A percentile compares a stretch with the other conserved stretches of the same genome.
Conservation (phyloP, 2,329 filamentous ascomycete genomes). For the Meredithiella fracta region DNA sequence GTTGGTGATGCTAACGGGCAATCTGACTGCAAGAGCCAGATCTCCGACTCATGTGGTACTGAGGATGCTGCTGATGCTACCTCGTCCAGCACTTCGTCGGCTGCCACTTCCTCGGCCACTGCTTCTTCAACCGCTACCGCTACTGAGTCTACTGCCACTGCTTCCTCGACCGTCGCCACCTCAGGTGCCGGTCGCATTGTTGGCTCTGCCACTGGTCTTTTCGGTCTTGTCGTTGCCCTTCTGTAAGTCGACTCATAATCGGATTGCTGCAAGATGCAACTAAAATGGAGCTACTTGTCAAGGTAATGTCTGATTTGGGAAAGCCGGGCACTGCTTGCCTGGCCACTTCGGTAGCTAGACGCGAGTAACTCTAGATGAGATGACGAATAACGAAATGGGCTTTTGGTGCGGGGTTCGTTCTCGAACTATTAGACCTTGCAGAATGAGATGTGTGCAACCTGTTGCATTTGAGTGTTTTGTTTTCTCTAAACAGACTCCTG, state of each 20-base stretch:
- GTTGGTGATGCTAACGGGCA: constrained; percentile 28
- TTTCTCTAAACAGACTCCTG: neutral
- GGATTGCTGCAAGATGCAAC: neutral
- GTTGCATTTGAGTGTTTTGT: neutral
- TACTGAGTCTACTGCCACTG: constrained; percentile 14
- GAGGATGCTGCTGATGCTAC: constrained; percentile 18
- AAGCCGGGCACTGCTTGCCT: neutral
- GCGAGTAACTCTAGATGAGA: neutral
- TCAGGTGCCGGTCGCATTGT: constrained; percentile 14
- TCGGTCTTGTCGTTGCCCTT: constrained; percentile 19
- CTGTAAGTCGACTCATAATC: constrained; percentile 4
- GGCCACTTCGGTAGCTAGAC: neutral
- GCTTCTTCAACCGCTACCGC: constrained; percentile 18
- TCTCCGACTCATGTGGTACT: constrained; percentile 31
- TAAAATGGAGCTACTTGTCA: too few relatives aligned
- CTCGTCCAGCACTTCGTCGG: constrained; percentile 19
- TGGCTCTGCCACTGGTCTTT: constrained; percentile 24
- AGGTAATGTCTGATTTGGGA: neutral
- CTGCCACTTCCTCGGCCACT: constrained; percentile 17
- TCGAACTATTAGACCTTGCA: too few relatives aligned
- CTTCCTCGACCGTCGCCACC: constrained; percentile 13
- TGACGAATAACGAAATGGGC: neutral
- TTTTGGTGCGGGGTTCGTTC: too few relatives aligned
- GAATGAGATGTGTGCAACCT: too few relatives aligned
- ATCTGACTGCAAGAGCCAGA: constrained; percentile 31